Evolutionary conservation across 305 asterid genomes (phyloP), one percentile per base, ranked within the genome.

Genomic region (Fraxinus albicans): DNA sequence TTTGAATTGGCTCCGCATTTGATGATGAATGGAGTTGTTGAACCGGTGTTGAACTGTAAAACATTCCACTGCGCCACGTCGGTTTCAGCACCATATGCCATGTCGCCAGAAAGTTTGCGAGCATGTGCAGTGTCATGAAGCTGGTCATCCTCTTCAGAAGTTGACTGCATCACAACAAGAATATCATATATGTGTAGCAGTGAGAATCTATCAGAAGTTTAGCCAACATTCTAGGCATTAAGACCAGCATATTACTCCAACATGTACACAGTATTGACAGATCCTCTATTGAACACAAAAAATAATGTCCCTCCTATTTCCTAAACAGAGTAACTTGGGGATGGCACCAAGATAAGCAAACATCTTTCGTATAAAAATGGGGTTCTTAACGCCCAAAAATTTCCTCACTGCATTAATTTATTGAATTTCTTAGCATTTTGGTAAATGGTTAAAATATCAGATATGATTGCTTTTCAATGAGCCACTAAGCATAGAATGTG

Each of bases 1-100:
- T 83, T 92, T 25, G 99, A 97, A 92, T 94, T 95, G 79, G 99
- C 99, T 81, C 99, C 99, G 40, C 99, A 95, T 83, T 97, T 97
- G 83, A 97, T 90, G 78, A 97, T 94, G 89, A 95, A 97, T 21
- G 99, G 99, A 72, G 89, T 86, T 34, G 96, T 92, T 80, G 99
- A 87, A 42, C 99, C 99, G 0, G 99, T 97, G 91, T 97, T 97
- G 89, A 97, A 97, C 89, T 93, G 99, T 86, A 95, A 82, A 50
- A 97, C 97, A 8, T 95, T 97, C 99, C 99, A 97, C 84, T 97
- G 99, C 0, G 94, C 89, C 83, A 95, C 99, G 13, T 94, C 99
- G 0, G 90, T 92, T 86, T 94, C 98, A 25, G 86, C 83, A 76
- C 87, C 84, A 12, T 84, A 81, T 29, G 90, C 83, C 33, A 81